A percentile compares a stretch with the other conserved stretches of the same genome.
These are phyloP conservation scores for Porpolomopsis calyptriformis DNA, from an alignment of 768 basidiomycete genomes.

Conservation along the genomic window DNA sequence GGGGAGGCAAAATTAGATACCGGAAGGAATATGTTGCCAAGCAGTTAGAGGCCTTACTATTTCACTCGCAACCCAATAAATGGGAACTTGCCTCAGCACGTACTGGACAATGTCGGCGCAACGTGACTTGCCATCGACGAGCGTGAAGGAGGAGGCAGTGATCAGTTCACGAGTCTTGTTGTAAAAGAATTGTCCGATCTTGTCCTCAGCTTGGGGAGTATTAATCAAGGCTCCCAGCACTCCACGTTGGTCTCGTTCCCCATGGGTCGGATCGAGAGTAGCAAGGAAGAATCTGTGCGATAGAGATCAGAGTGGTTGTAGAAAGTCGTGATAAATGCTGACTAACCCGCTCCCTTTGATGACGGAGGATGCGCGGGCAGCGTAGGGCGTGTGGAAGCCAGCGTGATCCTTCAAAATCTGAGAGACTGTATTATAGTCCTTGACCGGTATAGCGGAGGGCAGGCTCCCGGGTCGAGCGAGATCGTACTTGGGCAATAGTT, in stretches of 20 bases:
- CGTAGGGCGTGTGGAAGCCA: conserved; percentile 40
- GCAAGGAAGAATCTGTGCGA: conserved; percentile 54
- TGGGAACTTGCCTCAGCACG: conserved; percentile 53
- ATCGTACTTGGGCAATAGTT: conserved; percentile 44
- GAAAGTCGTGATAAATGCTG: neutral
- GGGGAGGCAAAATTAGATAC: neutral
- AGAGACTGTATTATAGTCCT: conserved; percentile 40
- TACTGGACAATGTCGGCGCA: conserved; percentile 60
- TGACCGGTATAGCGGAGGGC: conserved; percentile 22
- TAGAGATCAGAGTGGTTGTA: conserved; percentile 7
- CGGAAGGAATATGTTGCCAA: neutral
- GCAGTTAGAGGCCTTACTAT: conserved; percentile 36
- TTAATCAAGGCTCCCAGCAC: conserved; percentile 39
- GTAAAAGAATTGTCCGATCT: conserved; percentile 54
- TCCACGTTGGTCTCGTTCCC: conserved; percentile 36
- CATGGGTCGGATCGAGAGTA: conserved; percentile 14
- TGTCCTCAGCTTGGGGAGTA: conserved; percentile 36
- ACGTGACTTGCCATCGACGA: conserved; percentile 43
- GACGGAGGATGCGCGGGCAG: conserved; percentile 39
- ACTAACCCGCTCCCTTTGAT: conserved; percentile 50
- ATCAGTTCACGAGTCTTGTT: conserved; percentile 54
- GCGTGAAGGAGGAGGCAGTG: conserved; percentile 36
- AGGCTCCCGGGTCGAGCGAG: conserved; percentile 35
- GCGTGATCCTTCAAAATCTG: conserved; percentile 39
- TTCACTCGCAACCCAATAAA: conserved; percentile 60